A percentile compares a stretch with the other conserved stretches of the same genome.
Evolutionary conservation across 2,329 filamentous ascomycete genomes (phyloP).

Genomic region (Aspergillus tanneri): DNA sequence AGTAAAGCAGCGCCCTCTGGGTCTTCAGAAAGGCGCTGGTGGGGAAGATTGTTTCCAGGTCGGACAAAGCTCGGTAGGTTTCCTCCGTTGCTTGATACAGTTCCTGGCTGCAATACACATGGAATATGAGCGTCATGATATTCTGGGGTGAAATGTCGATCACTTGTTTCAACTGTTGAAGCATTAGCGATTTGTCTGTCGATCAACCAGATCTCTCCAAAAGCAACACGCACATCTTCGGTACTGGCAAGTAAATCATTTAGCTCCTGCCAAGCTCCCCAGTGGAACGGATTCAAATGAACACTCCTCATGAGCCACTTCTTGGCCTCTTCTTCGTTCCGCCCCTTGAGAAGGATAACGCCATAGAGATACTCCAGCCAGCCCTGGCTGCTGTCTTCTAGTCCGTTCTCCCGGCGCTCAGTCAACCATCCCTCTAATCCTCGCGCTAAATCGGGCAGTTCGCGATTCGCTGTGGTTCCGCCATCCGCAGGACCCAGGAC

Average conservation of each 20-base stretch:
- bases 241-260: constrained; percentile 73
- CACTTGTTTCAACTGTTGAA: constrained; percentile 65
- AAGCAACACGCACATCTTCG: constrained; percentile 66
- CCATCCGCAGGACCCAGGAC: constrained; percentile 90
- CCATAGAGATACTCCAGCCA: constrained; percentile 86
- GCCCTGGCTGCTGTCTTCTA: constrained; percentile 70
- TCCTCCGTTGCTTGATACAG: constrained; percentile 81
- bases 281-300: constrained; percentile 89
- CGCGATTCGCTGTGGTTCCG: constrained; percentile 79
- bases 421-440: constrained; percentile 80
- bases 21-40: constrained; percentile 85
- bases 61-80: constrained; percentile 70
- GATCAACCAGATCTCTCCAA: background rate
- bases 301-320: constrained; percentile 86
- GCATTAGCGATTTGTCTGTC: constrained; percentile 17
- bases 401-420: constrained; percentile 60
- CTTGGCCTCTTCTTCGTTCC: constrained; percentile 82
- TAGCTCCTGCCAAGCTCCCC: constrained; percentile 95
- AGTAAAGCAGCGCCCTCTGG: constrained; percentile 81
- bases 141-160: constrained; percentile 76
- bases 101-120: constrained; percentile 85
- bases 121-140: constrained; percentile 91
- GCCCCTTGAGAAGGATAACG: constrained; percentile 83
- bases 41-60: constrained; percentile 82
- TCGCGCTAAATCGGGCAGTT: constrained; percentile 71